Conservation (phyloP, 129 eudicot species). For the Chrysanthemum seticuspe region DNA sequence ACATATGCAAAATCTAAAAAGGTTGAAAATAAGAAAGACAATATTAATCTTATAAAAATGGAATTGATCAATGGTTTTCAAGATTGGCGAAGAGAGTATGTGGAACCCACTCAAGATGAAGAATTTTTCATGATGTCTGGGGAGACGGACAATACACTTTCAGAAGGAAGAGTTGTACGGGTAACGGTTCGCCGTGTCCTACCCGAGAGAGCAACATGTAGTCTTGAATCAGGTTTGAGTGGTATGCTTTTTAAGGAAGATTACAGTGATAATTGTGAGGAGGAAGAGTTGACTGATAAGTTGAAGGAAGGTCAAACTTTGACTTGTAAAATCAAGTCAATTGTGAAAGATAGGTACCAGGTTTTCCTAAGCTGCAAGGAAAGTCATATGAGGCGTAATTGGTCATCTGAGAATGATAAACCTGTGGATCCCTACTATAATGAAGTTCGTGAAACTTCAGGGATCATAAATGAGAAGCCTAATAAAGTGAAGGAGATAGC, state of each 20-base stretch:
- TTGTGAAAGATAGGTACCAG: constrained; percentile 76
- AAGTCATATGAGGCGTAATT: constrained; percentile 73
- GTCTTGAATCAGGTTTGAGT: constrained; percentile 77
- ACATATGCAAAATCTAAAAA: constrained; percentile 69
- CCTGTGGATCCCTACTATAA: constrained; percentile 66
- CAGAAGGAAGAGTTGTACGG: constrained; percentile 82
- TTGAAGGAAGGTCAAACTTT: constrained; percentile 75
- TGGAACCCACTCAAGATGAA: constrained; percentile 81
- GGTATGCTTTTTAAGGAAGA: constrained; percentile 79
- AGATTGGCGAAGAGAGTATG: constrained; percentile 68
- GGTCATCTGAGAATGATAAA: constrained; percentile 47
- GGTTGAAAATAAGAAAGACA: constrained; percentile 60
- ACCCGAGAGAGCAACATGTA: constrained; percentile 65
- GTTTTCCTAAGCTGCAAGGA: constrained; percentile 70
- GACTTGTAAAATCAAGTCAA: constrained; percentile 73
- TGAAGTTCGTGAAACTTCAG: constrained; percentile 53
- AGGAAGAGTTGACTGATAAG: constrained; percentile 65
- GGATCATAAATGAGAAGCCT: constrained; percentile 51
- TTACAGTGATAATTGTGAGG: constrained; percentile 65
- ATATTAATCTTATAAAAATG: constrained; percentile 54
- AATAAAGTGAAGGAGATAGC: constrained; percentile 78
- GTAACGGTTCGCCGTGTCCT: constrained; percentile 85
- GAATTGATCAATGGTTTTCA: constrained; percentile 79
- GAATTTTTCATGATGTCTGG: constrained; percentile 89
- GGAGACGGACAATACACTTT: constrained; percentile 63